Evolutionary conservation across 2,329 filamentous ascomycete species (phyloP), one percentile per base, ranked within the genome.

Genomic region (Albifimbria verrucaria): DNA sequence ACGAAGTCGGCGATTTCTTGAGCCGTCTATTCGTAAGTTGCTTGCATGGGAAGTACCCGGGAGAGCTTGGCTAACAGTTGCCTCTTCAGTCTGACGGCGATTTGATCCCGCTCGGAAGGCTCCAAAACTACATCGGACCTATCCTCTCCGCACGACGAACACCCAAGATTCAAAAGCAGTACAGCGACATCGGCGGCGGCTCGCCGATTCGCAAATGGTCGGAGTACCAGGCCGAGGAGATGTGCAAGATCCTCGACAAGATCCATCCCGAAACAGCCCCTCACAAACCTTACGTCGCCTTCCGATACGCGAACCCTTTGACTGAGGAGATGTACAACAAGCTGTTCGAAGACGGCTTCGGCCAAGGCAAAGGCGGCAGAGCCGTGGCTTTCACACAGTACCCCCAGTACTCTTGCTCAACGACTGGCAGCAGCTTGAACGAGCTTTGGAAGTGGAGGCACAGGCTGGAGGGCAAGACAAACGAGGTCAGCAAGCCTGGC

Each of bases 321-420:
- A 99, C 94, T 2, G 94, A 97, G 74, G 86, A 96, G 62, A 96
- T 92, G 85, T 97, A 99, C 69, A 79, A 83, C 51, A 82, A 84
- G 63, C 72, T 99, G 58, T 75, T 99, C 22, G 85, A 85, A 7
- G 94, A 99, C 68, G 94, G 94, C 0, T 96, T 97, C 67, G 93
- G 92, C 11, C 84, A 86, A 50, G 92, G 93, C 4, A 90, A 85
- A 55, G 92, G 92, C n/a, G 93, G 93, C 3, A 83, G 94, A 54
- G 94, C 95, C 2, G 92, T 99, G 4, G 94, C 94, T 2, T 99
- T 99, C 67, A 97, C 93, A 24, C 94, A 99, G 72, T 99, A 99
- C 65, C 94, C 94, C 2, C 94, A 99, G 70, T 99, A 99, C 73
- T 96, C 91, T 20, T 99, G 95, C 75, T 96, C 92, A 20, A 99